Conservation (phyloP, 2,329 filamentous ascomycete genomes). For the Fusarium liriodendri region DNA sequence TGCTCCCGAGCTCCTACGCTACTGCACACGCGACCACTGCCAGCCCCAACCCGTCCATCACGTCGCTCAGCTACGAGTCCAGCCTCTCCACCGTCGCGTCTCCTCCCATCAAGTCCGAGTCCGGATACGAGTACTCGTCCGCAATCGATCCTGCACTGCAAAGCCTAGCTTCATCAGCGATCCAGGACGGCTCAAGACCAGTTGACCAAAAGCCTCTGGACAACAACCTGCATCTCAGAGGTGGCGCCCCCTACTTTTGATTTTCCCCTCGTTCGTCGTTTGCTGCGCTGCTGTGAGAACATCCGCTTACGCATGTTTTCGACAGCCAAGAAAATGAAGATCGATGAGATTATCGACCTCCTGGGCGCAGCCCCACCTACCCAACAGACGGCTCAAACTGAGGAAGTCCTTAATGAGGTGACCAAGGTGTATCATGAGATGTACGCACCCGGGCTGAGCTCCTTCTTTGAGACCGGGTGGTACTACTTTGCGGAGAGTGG, state of each 20-base stretch:
- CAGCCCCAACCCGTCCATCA: conserved; percentile 47
- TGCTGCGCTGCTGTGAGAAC: conserved; percentile 44
- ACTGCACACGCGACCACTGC: conserved; percentile 47
- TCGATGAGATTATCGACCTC: conserved; percentile 76
- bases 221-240: conserved; percentile 58
- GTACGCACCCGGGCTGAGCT: conserved; percentile 79
- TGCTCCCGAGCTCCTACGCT: conserved; percentile 58
- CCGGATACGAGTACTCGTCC: conserved; percentile 65
- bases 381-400: conserved; percentile 62
- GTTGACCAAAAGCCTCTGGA: conserved; percentile 47
- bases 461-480: conserved; percentile 86
- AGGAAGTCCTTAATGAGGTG: conserved; percentile 72
- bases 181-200: conserved; percentile 39
- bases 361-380: conserved; percentile 70
- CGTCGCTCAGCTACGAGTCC: conserved; percentile 49
- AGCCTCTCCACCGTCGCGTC: conserved; percentile 46
- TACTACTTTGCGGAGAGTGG: conserved; percentile 68
- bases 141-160: conserved; percentile 77
- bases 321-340: conserved; percentile 67
- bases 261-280: conserved; percentile 44
- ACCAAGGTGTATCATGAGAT: conserved; percentile 79
- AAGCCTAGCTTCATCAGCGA: conserved; percentile 43
- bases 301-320: conserved; percentile 47
- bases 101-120: conserved; percentile 52
- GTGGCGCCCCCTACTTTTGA: conserved; percentile 59